Conservation (phyloP, 495 filamentous ascomycete species). For the Rhypophila decipiens region DNA sequence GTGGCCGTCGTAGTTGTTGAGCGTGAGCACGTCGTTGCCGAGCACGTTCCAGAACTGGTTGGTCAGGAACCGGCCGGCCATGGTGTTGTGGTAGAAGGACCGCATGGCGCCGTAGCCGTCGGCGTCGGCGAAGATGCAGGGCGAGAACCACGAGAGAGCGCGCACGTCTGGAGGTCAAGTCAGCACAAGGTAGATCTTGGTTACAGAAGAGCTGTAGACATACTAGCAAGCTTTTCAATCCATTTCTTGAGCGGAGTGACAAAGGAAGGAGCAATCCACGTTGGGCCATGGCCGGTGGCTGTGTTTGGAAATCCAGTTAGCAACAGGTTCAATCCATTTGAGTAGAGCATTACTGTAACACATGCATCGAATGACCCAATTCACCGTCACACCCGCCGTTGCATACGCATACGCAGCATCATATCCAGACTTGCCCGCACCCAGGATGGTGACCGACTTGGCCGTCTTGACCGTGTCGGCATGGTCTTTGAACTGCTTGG, state of each 20-base stretch:
- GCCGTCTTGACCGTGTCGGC: slow-evolving; percentile 21
- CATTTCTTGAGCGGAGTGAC: slow-evolving; percentile 31
- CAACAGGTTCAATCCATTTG: background rate
- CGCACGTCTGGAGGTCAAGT: slow-evolving; percentile 18
- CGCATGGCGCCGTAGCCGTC: slow-evolving; percentile 31
- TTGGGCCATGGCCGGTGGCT: slow-evolving; percentile 62
- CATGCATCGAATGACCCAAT: slow-evolving; percentile 64
- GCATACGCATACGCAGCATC: slow-evolving; percentile 66
- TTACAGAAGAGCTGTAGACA: background rate
- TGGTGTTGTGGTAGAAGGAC: slow-evolving; percentile 58
- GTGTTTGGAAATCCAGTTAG: background rate
- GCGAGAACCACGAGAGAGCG: slow-evolving; percentile 29
- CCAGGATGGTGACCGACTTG: slow-evolving; percentile 51
- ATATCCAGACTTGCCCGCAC: slow-evolving; percentile 65
- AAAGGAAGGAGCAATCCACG: slow-evolving; percentile 57
- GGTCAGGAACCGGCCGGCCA: slow-evolving; percentile 56
- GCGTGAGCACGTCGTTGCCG: slow-evolving; percentile 45
- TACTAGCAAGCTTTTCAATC: slow-evolving; percentile 51
- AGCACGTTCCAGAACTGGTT: slow-evolving; percentile 59
- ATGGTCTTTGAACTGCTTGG: slow-evolving; percentile 41
- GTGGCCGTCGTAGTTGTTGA: slow-evolving; percentile 51
- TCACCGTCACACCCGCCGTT: slow-evolving; percentile 53
- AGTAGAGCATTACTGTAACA: background rate
- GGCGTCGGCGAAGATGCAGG: slow-evolving; percentile 29
- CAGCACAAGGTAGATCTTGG: background rate